Conservation (phyloP, 2,329 filamentous ascomycete genomes). For the Colletotrichum melonis region DNA sequence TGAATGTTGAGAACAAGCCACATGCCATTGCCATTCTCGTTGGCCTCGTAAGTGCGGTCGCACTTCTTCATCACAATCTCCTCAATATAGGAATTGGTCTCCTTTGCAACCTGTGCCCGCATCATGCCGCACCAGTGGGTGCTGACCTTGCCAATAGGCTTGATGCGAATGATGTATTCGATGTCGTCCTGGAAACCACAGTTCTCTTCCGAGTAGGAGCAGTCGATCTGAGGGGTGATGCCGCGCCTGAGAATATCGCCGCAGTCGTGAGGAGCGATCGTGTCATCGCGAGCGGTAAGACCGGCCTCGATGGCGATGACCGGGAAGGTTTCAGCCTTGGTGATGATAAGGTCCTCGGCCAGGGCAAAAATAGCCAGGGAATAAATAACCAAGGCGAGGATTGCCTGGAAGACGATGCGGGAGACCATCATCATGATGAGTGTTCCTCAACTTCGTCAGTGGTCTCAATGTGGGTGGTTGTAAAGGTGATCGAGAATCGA, state of each 20-base stretch:
- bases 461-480: background rate
- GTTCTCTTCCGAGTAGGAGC: constrained; percentile 26
- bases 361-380: background rate
- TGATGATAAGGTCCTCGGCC: too few species aligned
- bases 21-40: constrained; percentile 18
- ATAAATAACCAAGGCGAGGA: background rate
- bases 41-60: background rate
- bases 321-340: background rate
- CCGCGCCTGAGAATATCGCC: constrained; percentile 1
- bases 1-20: background rate
- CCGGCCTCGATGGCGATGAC: background rate
- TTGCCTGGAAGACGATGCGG: background rate
- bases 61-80: background rate
- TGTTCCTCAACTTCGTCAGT: background rate
- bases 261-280: constrained; percentile 9
- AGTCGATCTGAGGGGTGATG: constrained; percentile 21
- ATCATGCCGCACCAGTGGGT: constrained; percentile 21
- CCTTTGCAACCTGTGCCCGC: background rate
- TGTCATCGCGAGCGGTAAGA: background rate
- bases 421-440: background rate
- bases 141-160: constrained; percentile 18
- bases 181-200: constrained; percentile 21
- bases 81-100: background rate
- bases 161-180: constrained; percentile 22
- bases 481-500: background rate